Evolutionary conservation across 2,329 filamentous ascomycete species (phyloP).

Genomic region (Epichloe uncinata): DNA sequence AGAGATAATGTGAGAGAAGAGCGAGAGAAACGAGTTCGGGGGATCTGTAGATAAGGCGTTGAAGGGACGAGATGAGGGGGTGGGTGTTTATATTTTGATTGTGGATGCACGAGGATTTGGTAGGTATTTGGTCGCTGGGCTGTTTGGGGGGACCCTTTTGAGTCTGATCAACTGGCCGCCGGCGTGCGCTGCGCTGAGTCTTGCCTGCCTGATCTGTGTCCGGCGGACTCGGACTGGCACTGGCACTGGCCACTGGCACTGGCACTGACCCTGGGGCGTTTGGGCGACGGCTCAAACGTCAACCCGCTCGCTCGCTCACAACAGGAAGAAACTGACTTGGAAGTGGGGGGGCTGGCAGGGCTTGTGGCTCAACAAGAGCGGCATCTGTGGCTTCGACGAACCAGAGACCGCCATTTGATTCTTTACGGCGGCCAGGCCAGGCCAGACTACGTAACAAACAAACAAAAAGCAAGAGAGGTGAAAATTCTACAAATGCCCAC

Average conservation of each 20-base stretch:
- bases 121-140: slow-evolving; percentile 3
- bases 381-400: background rate
- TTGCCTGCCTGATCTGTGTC: background rate
- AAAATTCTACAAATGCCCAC: too few relatives aligned
- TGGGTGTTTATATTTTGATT: slow-evolving; percentile 20
- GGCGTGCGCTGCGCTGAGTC: background rate
- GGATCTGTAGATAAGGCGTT: slow-evolving; percentile 10
- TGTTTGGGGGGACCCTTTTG: background rate
- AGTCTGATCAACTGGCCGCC: background rate
- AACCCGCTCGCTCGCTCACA: background rate
- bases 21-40: slow-evolving; percentile 11
- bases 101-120: slow-evolving; percentile 12
- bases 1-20: slow-evolving; percentile 11
- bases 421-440: background rate
- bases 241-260: too few relatives aligned
- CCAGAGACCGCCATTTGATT: background rate
- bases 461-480: too few relatives aligned
- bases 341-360: background rate
- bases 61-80: slow-evolving; percentile 15
- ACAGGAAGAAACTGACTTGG: too few relatives aligned
- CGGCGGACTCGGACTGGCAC: background rate
- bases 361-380: background rate
- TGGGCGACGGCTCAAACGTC: background rate
- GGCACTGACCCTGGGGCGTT: background rate
- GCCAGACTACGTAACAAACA: background rate